Evolutionary conservation across 176 grass and related monocot species (phyloP).

Genomic region (Lolium multiflorum): DNA sequence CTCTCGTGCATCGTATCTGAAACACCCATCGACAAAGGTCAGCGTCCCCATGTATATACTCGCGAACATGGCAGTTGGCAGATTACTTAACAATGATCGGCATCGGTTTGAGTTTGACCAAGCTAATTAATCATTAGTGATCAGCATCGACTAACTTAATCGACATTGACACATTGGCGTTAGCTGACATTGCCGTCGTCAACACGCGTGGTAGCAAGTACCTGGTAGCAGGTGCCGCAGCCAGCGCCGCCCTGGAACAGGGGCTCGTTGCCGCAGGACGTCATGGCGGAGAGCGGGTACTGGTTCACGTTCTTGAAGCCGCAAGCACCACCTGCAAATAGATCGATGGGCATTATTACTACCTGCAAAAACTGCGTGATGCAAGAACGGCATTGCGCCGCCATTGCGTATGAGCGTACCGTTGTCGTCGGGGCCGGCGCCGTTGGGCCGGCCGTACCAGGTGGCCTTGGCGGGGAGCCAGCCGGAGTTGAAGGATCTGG

Average conservation of each 20-base stretch:
- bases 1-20: neutral
- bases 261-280: too few relatives aligned
- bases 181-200: neutral
- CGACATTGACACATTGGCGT: too few relatives aligned
- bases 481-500: constrained; percentile 13
- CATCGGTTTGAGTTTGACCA: constrained; percentile 6
- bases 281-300: constrained; percentile 11
- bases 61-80: too few relatives aligned
- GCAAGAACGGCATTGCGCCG: neutral
- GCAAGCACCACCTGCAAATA: constrained; percentile 58
- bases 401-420: constrained; percentile 29
- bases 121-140: neutral
- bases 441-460: constrained; percentile 67
- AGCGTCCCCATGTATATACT: too few relatives aligned
- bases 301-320: constrained; percentile 59
- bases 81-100: too few relatives aligned
- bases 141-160: neutral
- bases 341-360: neutral
- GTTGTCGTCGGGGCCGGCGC: constrained; percentile 56
- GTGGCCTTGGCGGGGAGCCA: constrained; percentile 58
- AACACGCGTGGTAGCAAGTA: neutral
- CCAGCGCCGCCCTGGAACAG: too few relatives aligned
- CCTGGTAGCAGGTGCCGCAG: constrained; percentile 18
- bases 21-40: too few relatives aligned
- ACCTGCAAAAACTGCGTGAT: neutral